Evolutionary conservation across 1,139 yeast genomes (phyloP).

Genomic region (Diutina siamensis): DNA sequence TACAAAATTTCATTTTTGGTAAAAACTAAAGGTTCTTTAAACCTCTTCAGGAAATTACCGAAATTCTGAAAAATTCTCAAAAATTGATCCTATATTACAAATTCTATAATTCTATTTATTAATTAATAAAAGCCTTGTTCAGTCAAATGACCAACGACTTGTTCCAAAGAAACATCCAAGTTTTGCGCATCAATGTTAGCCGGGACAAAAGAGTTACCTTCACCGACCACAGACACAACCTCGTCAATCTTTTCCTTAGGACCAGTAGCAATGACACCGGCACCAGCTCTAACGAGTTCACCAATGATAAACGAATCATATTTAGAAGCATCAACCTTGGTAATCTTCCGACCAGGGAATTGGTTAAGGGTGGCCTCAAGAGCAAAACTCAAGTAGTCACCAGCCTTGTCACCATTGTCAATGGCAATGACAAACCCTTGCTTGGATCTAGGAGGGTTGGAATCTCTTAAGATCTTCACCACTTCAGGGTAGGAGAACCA

Average conservation of each 20-base stretch:
- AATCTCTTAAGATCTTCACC: constrained; percentile 78
- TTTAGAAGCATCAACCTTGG: constrained; percentile 46
- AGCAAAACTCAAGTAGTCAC: constrained; percentile 57
- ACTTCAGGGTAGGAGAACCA: constrained; percentile 98
- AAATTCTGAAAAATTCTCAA: too few species aligned
- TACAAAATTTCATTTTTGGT: neutral
- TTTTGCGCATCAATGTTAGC: neutral
- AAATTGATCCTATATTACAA: neutral
- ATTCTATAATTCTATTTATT: too few species aligned
- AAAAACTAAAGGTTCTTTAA: neutral
- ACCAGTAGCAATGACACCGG: constrained; percentile 61
- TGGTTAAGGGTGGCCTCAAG: constrained; percentile 86
- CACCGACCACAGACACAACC: neutral
- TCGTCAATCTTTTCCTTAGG: constrained; percentile 42
- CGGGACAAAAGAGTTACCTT: neutral
- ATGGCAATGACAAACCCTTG: constrained; percentile 79
- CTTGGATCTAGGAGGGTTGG: constrained; percentile 81
- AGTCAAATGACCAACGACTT: constrained; percentile 55
- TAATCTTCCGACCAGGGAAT: constrained; percentile 74
- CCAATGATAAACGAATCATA: constrained; percentile 48
- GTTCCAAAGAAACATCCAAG: neutral
- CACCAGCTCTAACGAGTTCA: constrained; percentile 81
- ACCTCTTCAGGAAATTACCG: too few species aligned
- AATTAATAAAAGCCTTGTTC: constrained; percentile 57
- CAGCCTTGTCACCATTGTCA: constrained; percentile 25